Conservation (phyloP, 192 early-diverging fungal species). For the Gorgonomyces haynaldii region DNA sequence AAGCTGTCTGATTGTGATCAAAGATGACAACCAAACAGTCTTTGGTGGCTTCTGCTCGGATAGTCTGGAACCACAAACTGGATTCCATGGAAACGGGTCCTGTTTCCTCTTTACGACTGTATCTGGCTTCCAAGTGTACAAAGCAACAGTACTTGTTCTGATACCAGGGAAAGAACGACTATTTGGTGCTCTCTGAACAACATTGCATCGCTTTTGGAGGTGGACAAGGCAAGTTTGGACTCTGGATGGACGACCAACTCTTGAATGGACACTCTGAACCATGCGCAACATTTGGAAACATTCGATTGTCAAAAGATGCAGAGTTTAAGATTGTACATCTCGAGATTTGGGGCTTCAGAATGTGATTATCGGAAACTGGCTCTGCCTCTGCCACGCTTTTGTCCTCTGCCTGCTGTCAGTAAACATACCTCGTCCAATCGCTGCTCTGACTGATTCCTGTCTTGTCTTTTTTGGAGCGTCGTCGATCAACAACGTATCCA, state of each 20-base stretch:
- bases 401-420: no score
- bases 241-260: slow-evolving; percentile 38
- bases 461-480: slow-evolving; percentile 93
- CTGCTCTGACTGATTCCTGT: slow-evolving; percentile 52
- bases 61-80: slow-evolving; percentile 16
- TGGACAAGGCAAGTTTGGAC: slow-evolving; percentile 37
- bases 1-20: slow-evolving; percentile 21
- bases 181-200: slow-evolving; percentile 21
- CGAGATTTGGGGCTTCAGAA: slow-evolving; percentile 38
- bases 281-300: slow-evolving; percentile 38
- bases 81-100: slow-evolving; percentile 34
- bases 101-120: slow-evolving; percentile 13
- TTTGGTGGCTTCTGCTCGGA: slow-evolving; percentile 39
- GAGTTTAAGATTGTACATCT: slow-evolving; percentile 27
- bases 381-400: no score
- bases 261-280: slow-evolving; percentile 35
- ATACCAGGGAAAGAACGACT: slow-evolving; percentile 33
- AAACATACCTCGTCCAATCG: slow-evolving; percentile 4
- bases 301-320: slow-evolving; percentile 12
- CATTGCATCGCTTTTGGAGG: slow-evolving; percentile 32
- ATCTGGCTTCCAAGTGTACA: slow-evolving; percentile 10
- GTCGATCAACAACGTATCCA: slow-evolving; percentile 93
- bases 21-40: slow-evolving; percentile 15
- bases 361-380: neutral
- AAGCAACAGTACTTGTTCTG: no score